Evolutionary conservation across 371 early-diverging fungal genomes (phyloP).

Genomic region (Lichtheimia ramosa): DNA sequence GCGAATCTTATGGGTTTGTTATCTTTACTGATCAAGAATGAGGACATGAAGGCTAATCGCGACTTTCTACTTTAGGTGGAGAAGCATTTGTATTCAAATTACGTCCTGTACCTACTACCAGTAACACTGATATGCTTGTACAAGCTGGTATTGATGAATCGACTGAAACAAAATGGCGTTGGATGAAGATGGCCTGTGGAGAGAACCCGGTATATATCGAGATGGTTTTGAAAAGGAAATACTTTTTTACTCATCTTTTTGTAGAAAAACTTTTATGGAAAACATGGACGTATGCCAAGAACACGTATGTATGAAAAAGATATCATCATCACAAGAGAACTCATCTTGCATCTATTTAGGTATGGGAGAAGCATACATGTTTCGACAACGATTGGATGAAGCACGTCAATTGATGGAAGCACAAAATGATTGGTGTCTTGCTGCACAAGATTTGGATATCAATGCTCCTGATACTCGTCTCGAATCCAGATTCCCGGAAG

Average conservation of each 20-base stretch:
- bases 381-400: slow-evolving; percentile 61
- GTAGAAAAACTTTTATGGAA: slow-evolving; percentile 13
- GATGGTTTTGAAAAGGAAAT: too few species aligned
- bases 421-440: slow-evolving; percentile 82
- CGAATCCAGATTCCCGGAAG: slow-evolving; percentile 63
- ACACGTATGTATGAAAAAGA: slow-evolving; percentile 22
- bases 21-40: too few species aligned
- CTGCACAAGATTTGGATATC: slow-evolving; percentile 30
- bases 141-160: slow-evolving; percentile 43
- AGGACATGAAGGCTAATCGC: too few species aligned
- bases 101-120: slow-evolving; percentile 48
- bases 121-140: slow-evolving; percentile 64
- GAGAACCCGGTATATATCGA: slow-evolving; percentile 62
- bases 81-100: slow-evolving; percentile 69
- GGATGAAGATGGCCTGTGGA: slow-evolving; percentile 81
- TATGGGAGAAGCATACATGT: slow-evolving; percentile 71
- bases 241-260: background rate
- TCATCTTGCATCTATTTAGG: slow-evolving; percentile 42
- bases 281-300: slow-evolving; percentile 27
- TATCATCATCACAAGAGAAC: background rate
- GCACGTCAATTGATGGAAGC: slow-evolving; percentile 49
- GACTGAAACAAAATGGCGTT: slow-evolving; percentile 52
- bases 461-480: slow-evolving; percentile 19
- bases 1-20: slow-evolving; percentile 74
- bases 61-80: too few species aligned